phyloP scores from a whole-genome alignment of 371 early-diverging fungal genomes.

The Syncephalastrum monosporum region DNA sequence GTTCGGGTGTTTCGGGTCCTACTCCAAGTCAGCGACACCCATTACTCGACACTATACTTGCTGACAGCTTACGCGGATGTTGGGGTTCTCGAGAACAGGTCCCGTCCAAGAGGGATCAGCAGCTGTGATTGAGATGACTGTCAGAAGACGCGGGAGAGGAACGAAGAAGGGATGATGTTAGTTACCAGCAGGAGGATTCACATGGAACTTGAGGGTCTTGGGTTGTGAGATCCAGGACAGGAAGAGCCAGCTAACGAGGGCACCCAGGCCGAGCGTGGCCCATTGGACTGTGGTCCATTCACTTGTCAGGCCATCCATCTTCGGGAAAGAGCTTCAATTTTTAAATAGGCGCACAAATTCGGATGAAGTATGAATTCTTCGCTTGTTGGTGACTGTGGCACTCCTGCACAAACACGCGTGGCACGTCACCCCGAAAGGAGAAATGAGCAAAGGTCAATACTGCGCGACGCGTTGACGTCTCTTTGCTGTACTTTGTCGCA shows the following conservation, averaged over 20 bases:
- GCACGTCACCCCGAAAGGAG: too few relatives aligned
- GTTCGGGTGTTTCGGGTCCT: slow-evolving; percentile 54
- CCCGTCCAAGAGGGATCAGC: slow-evolving; percentile 55
- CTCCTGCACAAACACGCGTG: too few relatives aligned
- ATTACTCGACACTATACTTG: not conserved
- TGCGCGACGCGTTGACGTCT: too few relatives aligned
- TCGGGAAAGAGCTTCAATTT: too few relatives aligned
- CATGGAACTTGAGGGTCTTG: slow-evolving; percentile 35
- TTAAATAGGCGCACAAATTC: too few relatives aligned
- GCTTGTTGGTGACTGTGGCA: too few relatives aligned
- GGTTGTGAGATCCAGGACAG: slow-evolving; percentile 31
- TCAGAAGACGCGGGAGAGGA: not conserved
- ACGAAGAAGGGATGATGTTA: not conserved
- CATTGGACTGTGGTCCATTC: slow-evolving; percentile 18
- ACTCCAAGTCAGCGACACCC: slow-evolving; percentile 6
- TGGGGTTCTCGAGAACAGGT: slow-evolving; percentile 51
- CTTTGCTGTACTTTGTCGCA: too few relatives aligned
- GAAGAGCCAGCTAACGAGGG: slow-evolving; percentile 30
- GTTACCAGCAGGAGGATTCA: slow-evolving; percentile 40
- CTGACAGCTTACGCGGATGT: slow-evolving; percentile 44
- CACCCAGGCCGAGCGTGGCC: slow-evolving; percentile 27
- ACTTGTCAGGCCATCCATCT: too few relatives aligned
- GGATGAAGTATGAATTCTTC: too few relatives aligned
- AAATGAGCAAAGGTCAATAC: too few relatives aligned
- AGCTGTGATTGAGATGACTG: slow-evolving; percentile 15